These are phyloP conservation scores for Acanthamoeba rhysodes DNA, from an alignment of 208 protist species.

Conservation along the genomic window DNA sequence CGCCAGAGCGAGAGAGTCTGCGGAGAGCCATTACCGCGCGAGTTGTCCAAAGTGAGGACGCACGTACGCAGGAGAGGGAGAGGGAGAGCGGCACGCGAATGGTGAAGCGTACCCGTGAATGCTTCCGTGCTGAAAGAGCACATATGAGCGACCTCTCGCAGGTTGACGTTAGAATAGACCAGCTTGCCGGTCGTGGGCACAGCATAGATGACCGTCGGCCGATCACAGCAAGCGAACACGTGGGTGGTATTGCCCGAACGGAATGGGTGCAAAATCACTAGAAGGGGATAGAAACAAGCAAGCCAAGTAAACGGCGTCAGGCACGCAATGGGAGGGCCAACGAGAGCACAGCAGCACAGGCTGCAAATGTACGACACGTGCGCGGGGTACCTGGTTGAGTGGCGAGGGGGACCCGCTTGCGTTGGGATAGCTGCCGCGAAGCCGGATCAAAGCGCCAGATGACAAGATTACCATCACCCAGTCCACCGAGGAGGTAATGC, in stretches of 20 bases:
- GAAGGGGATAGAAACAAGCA: not conserved
- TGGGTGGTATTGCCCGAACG: slow-evolving; percentile 75
- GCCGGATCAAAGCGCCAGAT: slow-evolving; percentile 83
- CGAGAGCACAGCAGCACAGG: not conserved
- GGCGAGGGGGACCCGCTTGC: slow-evolving; percentile 87
- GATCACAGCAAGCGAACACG: slow-evolving; percentile 90
- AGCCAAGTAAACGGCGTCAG: no score
- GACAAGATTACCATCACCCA: slow-evolving; percentile 89
- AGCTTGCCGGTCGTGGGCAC: slow-evolving; percentile 86
- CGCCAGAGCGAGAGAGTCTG: slow-evolving; percentile 86
- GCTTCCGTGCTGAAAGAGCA: slow-evolving; percentile 84
- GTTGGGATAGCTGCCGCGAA: slow-evolving; percentile 76
- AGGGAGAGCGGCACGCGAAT: not conserved
- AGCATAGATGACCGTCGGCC: slow-evolving; percentile 90
- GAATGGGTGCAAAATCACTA: slow-evolving; percentile 67
- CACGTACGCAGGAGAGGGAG: not conserved
- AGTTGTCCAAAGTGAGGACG: not conserved
- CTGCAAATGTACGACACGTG: not conserved
- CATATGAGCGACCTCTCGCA: slow-evolving; percentile 86
- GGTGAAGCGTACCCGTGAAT: slow-evolving; percentile 80
- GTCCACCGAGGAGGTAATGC: slow-evolving; percentile 84
- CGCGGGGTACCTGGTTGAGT: slow-evolving; percentile 88
- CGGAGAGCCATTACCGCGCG: no score
- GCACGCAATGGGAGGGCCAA: not conserved
- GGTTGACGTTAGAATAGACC: slow-evolving; percentile 91